These are phyloP conservation scores for Vaucheria bursata DNA, from an alignment of 352 stramenopile genomes.

Conservation along the genomic window DNA sequence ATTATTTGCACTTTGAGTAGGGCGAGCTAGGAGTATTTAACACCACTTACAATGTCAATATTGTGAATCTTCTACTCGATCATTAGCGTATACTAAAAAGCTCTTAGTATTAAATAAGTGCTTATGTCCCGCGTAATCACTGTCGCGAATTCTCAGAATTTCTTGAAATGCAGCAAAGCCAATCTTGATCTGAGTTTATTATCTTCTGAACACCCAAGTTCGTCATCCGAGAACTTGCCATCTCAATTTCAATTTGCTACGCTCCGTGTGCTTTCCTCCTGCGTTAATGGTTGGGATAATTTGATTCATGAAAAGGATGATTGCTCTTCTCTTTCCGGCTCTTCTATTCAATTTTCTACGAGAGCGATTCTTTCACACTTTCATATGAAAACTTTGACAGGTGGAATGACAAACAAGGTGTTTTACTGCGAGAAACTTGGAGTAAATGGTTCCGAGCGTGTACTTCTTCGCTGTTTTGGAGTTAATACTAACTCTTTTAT, in stretches of 20 bases:
- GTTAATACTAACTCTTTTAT: constrained; percentile 16
- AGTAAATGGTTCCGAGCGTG: constrained; percentile 9
- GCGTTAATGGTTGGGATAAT: not conserved
- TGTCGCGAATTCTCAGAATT: too few species aligned
- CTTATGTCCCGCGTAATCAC: too few species aligned
- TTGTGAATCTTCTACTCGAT: too few species aligned
- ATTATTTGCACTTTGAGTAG: too few species aligned
- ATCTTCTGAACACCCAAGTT: too few species aligned
- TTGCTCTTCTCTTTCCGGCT: not conserved
- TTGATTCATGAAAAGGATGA: not conserved
- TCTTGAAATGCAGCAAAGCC: too few species aligned
- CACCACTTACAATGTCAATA: too few species aligned
- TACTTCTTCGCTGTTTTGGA: constrained; percentile 28
- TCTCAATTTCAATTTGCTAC: not conserved
- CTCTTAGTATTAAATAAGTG: too few species aligned
- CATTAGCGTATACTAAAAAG: too few species aligned
- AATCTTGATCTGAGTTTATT: too few species aligned
- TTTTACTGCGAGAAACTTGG: constrained; percentile 23
- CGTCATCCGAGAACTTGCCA: not conserved
- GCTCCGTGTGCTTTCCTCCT: not conserved
- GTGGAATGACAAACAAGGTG: constrained; percentile 30
- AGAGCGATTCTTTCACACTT: constrained; percentile 8
- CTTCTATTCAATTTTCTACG: not conserved
- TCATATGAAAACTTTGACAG: constrained; percentile 24
- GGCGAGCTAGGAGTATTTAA: too few species aligned